Base-by-base conservation (phyloP, 495 filamentous ascomycete genomes). In the Amphirosellinia nigrospora region DNA sequence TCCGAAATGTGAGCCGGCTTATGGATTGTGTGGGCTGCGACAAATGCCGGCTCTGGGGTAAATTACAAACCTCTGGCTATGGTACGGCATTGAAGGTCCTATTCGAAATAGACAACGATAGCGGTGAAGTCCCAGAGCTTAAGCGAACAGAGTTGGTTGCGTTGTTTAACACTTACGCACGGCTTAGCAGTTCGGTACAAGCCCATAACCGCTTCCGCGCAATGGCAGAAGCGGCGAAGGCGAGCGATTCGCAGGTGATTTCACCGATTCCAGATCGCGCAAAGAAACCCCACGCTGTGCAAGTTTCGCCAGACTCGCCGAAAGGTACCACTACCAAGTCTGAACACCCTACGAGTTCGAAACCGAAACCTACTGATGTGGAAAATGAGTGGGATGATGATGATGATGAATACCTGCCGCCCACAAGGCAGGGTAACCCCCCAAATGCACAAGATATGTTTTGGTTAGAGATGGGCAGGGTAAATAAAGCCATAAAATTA, bases 1-100 rank as follows among this genome's bases (percentile, higher is more conserved):
- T 99, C 87, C 88, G 96, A 72, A 99, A 99, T 72, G 93, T 99
- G 64, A 94, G 91, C 72, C 89, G 96, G 26, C 82, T 98, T 73
- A 99, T 99, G 96, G 96, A 99, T 81, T 99, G 96, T 79, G 96
- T 98, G 19, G 96, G 96, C 26, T 99, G 96, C 80, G 96, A 99
- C 82, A 99, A 99, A 82, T 99, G 96, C 82, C 89, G 96, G 19
- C 88, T 99, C 3, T 99, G 96, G 96, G 96, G 96, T 60, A 99
- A 98, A 80, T 80, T 99, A n/a, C 96, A 99, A 79, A 96, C 94
- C 7, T 92, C 91, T 23, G 96, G 96, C 19, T 98, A 97, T 75
- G 96, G 96, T 41, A 94, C 96, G 2, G 96, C 96, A 11, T 81
- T 99, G 43, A 99, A 99, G 80, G 90, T 99, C 1, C 84, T 99